phyloP scores from a whole-genome alignment of 192 early-diverging fungal genomes.

The Neocallimastix lanati region DNA sequence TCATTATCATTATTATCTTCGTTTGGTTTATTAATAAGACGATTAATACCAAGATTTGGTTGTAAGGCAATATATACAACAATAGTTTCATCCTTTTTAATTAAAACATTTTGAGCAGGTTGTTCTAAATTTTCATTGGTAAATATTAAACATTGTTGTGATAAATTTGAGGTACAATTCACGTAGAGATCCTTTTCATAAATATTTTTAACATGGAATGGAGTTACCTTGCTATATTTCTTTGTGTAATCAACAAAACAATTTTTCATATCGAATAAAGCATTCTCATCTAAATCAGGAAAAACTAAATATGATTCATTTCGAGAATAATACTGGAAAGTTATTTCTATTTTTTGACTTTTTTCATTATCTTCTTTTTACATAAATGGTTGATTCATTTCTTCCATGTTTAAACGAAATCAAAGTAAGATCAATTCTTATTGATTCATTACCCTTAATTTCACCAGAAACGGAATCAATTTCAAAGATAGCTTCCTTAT shows the following conservation, averaged over 20 bases:
- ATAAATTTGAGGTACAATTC: slow-evolving; percentile 48
- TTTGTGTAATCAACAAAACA: too few relatives aligned
- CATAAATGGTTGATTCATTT: too few relatives aligned
- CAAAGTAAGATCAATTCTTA: slow-evolving; percentile 33
- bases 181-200: slow-evolving; percentile 42
- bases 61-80: too few relatives aligned
- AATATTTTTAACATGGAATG: slow-evolving; percentile 50
- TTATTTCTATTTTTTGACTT: slow-evolving; percentile 11
- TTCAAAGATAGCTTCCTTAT: slow-evolving; percentile 4
- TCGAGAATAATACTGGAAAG: slow-evolving; percentile 20
- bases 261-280: slow-evolving; percentile 38
- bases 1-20: slow-evolving; percentile 2
- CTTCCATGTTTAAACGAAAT: slow-evolving; percentile 10
- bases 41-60: too few relatives aligned
- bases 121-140: too few relatives aligned
- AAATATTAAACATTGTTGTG: too few relatives aligned
- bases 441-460: too few relatives aligned
- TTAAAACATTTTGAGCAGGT: too few relatives aligned
- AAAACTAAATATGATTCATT: slow-evolving; percentile 23
- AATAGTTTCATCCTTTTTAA: too few relatives aligned
- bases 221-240: slow-evolving; percentile 56
- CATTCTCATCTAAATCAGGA: slow-evolving; percentile 33
- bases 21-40: not conserved
- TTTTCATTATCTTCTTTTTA: slow-evolving; percentile 6
- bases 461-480: slow-evolving; percentile 6